Evolutionary conservation across 2,329 filamentous ascomycete species (phyloP).

Genomic region (Nemania serpens): DNA sequence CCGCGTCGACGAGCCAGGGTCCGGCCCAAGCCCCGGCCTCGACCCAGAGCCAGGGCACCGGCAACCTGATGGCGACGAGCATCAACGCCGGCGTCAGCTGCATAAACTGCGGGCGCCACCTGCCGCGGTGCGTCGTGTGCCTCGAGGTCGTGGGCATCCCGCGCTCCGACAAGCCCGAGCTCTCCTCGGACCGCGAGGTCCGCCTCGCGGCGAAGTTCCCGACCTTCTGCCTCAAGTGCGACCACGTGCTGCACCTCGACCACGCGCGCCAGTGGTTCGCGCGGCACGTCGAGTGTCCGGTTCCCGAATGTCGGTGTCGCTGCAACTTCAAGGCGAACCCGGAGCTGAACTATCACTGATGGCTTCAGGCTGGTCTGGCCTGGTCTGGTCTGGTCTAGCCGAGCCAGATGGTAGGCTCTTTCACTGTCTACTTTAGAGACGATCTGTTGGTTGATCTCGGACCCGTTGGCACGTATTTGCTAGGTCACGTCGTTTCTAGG

Average conservation of each 20-base stretch:
- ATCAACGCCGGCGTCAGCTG: conserved; percentile 67
- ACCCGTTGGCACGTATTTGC: too few relatives aligned
- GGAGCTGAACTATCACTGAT: conserved; percentile 58
- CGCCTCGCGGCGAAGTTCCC: conserved; percentile 62
- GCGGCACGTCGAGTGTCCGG: conserved; percentile 67
- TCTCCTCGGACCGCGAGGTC: conserved; percentile 52
- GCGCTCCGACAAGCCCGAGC: conserved; percentile 62
- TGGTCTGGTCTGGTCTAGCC: not conserved
- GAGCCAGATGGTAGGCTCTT: too few relatives aligned
- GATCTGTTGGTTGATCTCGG: too few relatives aligned
- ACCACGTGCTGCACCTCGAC: conserved; percentile 70
- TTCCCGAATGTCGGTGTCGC: conserved; percentile 69
- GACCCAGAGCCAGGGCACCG: conserved; percentile 38
- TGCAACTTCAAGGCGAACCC: conserved; percentile 66
- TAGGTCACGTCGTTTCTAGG: too few relatives aligned
- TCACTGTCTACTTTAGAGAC: too few relatives aligned
- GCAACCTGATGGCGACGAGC: conserved; percentile 62
- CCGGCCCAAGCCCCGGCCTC: conserved; percentile 29
- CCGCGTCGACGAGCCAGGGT: conserved; percentile 5
- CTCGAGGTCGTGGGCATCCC: conserved; percentile 69
- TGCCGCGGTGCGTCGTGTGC: conserved; percentile 70
- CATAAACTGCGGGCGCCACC: conserved; percentile 67
- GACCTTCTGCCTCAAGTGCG: conserved; percentile 71
- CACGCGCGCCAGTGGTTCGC: conserved; percentile 71
- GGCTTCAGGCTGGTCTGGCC: not conserved